Conservation (phyloP, 768 basidiomycete species). For the Rossbeevera mucosa region DNA sequence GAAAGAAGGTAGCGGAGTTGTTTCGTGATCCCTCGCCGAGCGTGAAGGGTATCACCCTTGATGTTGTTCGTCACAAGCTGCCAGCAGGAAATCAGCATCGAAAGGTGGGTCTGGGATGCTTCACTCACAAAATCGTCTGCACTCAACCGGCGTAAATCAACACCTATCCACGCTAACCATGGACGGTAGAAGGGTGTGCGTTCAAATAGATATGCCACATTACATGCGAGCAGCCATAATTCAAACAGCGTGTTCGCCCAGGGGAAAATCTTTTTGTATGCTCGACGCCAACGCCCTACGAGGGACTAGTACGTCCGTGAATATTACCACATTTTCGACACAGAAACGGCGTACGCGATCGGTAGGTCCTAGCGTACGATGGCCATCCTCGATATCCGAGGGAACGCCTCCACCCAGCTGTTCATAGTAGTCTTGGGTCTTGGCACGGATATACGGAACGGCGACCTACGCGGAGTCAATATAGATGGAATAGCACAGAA, state of each 20-base stretch:
- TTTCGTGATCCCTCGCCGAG: slow-evolving; percentile 36
- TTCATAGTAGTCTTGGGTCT: slow-evolving; percentile 88
- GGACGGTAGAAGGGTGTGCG: slow-evolving; percentile 83
- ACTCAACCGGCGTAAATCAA: slow-evolving; percentile 76
- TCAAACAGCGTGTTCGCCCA: slow-evolving; percentile 77
- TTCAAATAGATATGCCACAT: slow-evolving; percentile 88
- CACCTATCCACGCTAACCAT: slow-evolving; percentile 83
- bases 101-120: neutral
- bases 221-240: slow-evolving; percentile 76
- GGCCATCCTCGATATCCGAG: slow-evolving; percentile 56
- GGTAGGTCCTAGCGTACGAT: slow-evolving; percentile 42
- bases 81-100: slow-evolving; percentile 1
- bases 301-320: slow-evolving; percentile 39
- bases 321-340: neutral
- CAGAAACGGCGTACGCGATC: slow-evolving; percentile 44
- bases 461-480: slow-evolving; percentile 48
- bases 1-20: slow-evolving; percentile 45
- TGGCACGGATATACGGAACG: slow-evolving; percentile 84
- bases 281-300: slow-evolving; percentile 48
- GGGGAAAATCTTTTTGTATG: slow-evolving; percentile 76
- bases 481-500: neutral
- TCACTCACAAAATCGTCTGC: slow-evolving; percentile 70
- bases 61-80: slow-evolving; percentile 15
- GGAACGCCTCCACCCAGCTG: slow-evolving; percentile 78
- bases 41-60: slow-evolving; percentile 19